phyloP scores from a whole-genome alignment of 2,329 filamentous ascomycete genomes.

The Pezicula rhizophila region DNA sequence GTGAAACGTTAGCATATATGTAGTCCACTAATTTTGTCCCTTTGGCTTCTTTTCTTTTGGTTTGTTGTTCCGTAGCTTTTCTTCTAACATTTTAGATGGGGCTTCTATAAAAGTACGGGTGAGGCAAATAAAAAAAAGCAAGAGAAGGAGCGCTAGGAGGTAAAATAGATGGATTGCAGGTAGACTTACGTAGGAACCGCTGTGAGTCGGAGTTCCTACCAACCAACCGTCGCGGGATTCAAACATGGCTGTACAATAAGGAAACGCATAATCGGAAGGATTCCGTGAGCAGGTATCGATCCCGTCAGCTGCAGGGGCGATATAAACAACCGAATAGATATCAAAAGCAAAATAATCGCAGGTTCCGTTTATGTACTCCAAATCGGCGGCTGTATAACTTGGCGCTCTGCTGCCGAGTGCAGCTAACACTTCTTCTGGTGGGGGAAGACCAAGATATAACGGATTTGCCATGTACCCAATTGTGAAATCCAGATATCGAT shows the following conservation, averaged over 20 bases:
- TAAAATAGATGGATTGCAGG: too few relatives aligned
- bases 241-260: slow-evolving; percentile 31
- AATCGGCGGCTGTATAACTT: slow-evolving; percentile 33
- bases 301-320: slow-evolving; percentile 35
- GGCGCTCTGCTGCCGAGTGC: slow-evolving; percentile 21
- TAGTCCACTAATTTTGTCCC: too few relatives aligned
- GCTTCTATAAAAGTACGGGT: too few relatives aligned
- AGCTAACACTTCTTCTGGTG: slow-evolving; percentile 38
- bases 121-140: too few relatives aligned
- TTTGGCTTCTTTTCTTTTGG: too few relatives aligned
- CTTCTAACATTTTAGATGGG: too few relatives aligned
- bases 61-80: too few relatives aligned
- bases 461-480: slow-evolving; percentile 43
- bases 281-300: slow-evolving; percentile 35
- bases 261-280: slow-evolving; percentile 32
- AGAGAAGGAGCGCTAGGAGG: too few relatives aligned
- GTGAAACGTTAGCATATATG: background rate
- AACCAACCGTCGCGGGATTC: slow-evolving; percentile 32
- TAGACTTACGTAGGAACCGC: slow-evolving; percentile 22
- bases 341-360: slow-evolving; percentile 51
- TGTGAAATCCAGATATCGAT: slow-evolving; percentile 31
- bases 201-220: background rate
- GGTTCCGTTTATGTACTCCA: slow-evolving; percentile 40
- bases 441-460: slow-evolving; percentile 42
- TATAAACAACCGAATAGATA: slow-evolving; percentile 48